Evolutionary conservation across 768 basidiomycete genomes (phyloP), one percentile per base, ranked within the genome.

Genomic region (Rubroboletus satanas): DNA sequence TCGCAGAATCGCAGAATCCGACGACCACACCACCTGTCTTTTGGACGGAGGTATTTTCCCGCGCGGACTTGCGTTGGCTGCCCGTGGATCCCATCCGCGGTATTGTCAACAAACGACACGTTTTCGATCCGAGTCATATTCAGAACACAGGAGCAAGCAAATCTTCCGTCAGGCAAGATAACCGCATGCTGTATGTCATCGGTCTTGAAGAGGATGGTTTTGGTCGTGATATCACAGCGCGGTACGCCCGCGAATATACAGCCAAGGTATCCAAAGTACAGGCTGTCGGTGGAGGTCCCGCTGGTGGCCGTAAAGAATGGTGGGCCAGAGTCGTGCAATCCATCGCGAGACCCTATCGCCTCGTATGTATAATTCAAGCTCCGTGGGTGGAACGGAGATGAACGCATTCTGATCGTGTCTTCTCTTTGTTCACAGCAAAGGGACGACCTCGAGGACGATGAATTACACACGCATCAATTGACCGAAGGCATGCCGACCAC

Each of bases 41-140:
- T 70, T 99, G 97, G 97, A 91, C 90, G 0, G 97, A 99, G 71
- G 91, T 97, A 0, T 99, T 94, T 73, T 95, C 93, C 8, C 85
- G 91, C 21, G 84, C 94, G 7, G 93, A 97, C 73, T 83, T 80
- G 14, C 83, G 87, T 35, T 99, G 97, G 97, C 74, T 98, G 14
- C 87, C 94, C 0, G 87, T 98, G 37, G 97, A 99, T 72, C 92
- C 93, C 8, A 80, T 93, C 33, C 85, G 91, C 15, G 82, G 77
- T 26, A 78, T 85, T 51, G 85, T 94, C 56, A 90, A 94, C 66
- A 89, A 90, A 61, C 82, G 86, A 54, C 84, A 85, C 54, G 75
- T 81, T 28, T 95, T 92, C 65, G 91, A 94, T 68, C 91, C 93
- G 0, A 74, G 80, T 2, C 73, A 76, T 14, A 36, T 56, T 37